These are phyloP conservation scores for Aplosporella prunicola DNA, from an alignment of 2,329 filamentous ascomycete species.

Conservation along the genomic window DNA sequence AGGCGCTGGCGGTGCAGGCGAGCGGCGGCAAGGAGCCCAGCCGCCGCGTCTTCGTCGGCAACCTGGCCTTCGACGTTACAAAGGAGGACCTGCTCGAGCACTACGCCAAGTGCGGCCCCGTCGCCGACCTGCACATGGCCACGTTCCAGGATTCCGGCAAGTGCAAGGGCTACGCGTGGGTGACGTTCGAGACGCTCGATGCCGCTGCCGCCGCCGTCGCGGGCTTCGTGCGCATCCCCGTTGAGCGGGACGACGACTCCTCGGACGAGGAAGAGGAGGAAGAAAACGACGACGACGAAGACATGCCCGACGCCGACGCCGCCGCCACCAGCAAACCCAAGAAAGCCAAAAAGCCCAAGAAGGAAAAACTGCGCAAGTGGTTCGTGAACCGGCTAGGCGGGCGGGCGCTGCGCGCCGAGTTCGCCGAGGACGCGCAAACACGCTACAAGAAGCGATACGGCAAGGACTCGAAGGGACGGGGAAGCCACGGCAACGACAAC, in stretches of 20 bases:
- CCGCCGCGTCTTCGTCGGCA: constrained; percentile 74
- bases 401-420: constrained; percentile 75
- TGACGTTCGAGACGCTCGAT: constrained; percentile 74
- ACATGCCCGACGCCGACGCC: no score
- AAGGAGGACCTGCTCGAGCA: constrained; percentile 73
- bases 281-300: constrained; percentile 40
- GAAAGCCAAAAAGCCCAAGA: constrained; percentile 35
- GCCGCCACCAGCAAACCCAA: constrained; percentile 20
- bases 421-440: constrained; percentile 80
- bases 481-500: constrained; percentile 11
- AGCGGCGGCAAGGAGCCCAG: constrained; percentile 51
- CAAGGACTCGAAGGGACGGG: constrained; percentile 62
- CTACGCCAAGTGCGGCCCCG: constrained; percentile 74
- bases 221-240: constrained; percentile 66
- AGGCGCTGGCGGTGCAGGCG: constrained; percentile 11
- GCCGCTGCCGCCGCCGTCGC: constrained; percentile 67
- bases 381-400: constrained; percentile 81
- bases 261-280: constrained; percentile 34
- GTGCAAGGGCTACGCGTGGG: constrained; percentile 96
- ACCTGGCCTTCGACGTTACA: constrained; percentile 43
- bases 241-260: constrained; percentile 46
- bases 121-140: constrained; percentile 77
- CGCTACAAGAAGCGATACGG: constrained; percentile 92
- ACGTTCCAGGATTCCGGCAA: constrained; percentile 96
- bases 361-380: constrained; percentile 49